These are phyloP conservation scores for Lotus japonicus DNA, from an alignment of 306 rosid genomes.

Conservation along the genomic window DNA sequence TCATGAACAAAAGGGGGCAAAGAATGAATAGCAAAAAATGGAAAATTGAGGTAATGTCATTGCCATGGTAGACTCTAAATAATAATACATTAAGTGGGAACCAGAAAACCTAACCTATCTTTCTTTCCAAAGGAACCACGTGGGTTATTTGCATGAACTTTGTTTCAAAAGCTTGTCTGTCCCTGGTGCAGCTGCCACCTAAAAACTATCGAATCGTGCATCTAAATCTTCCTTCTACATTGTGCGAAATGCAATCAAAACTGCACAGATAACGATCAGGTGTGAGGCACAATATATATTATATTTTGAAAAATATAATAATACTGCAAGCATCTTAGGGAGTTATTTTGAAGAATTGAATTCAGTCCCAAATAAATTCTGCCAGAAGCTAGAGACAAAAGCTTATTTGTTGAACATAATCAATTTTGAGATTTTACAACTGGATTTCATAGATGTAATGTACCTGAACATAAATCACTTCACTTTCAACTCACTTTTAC, in stretches of 20 bases:
- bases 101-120: conserved; percentile 16
- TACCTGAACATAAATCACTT: no score
- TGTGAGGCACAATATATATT: background rate
- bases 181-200: conserved; percentile 13
- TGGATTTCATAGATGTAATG: no score
- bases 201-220: conserved; percentile 3
- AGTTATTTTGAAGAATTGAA: background rate
- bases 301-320: background rate
- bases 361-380: no score
- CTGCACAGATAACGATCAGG: conserved; percentile 47
- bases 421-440: no score
- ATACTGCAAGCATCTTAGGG: background rate
- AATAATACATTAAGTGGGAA: conserved; percentile 17
- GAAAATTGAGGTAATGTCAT: background rate
- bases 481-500: no score
- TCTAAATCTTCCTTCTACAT: conserved; percentile 39
- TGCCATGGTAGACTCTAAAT: conserved; percentile 1
- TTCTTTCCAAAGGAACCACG: background rate
- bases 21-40: background rate
- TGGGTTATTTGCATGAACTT: conserved; percentile 17
- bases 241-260: conserved; percentile 43
- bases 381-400: no score
- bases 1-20: background rate
- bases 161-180: background rate
- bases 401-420: no score